Percentiles rank a stretch among this genome's conserved stretches.
phyloP scores from a whole-genome alignment of 352 stramenopile genomes.

The Globisporangium lucens region DNA sequence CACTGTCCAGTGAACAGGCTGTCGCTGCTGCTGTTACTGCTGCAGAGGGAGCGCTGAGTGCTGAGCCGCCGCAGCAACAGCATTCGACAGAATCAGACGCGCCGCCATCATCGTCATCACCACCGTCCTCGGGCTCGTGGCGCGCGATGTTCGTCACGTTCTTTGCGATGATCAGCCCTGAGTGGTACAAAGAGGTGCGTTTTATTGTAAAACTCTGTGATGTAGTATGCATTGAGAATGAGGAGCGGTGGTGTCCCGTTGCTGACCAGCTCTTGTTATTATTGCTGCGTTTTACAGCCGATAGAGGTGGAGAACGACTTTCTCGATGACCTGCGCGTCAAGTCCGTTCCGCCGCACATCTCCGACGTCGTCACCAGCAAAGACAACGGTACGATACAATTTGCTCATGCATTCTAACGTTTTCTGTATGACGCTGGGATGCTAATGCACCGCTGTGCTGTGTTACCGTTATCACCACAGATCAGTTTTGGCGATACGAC shows the following conservation, averaged over 20 bases:
- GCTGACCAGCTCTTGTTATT: neutral
- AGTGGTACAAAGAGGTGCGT: slow-evolving; percentile 44
- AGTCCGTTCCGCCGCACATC: slow-evolving; percentile 43
- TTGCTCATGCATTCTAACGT: neutral
- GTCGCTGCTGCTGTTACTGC: neutral
- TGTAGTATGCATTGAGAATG: neutral
- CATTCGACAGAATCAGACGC: neutral
- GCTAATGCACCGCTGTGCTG: neutral
- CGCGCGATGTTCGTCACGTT: slow-evolving; percentile 54
- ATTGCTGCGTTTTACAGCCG: slow-evolving; percentile 16
- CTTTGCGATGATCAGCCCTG: slow-evolving; percentile 59
- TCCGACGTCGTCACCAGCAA: slow-evolving; percentile 49
- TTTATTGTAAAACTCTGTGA: neutral
- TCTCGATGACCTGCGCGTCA: slow-evolving; percentile 46
- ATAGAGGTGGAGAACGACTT: slow-evolving; percentile 32
- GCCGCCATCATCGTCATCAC: slow-evolving; percentile 5
- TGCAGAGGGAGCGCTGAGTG: neutral
- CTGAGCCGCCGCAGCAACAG: neutral
- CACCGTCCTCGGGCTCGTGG: slow-evolving; percentile 32
- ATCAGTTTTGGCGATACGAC: slow-evolving; percentile 61
- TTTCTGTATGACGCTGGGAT: too few relatives aligned
- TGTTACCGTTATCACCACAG: slow-evolving; percentile 3
- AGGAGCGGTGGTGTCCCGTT: neutral
- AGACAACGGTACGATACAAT: slow-evolving; percentile 14
- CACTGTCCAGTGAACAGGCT: neutral